A percentile compares a stretch with the other conserved stretches of the same genome.
Evolutionary conservation across 257 asterid genomes (phyloP).

Genomic region (Orobanche coerulescens): DNA sequence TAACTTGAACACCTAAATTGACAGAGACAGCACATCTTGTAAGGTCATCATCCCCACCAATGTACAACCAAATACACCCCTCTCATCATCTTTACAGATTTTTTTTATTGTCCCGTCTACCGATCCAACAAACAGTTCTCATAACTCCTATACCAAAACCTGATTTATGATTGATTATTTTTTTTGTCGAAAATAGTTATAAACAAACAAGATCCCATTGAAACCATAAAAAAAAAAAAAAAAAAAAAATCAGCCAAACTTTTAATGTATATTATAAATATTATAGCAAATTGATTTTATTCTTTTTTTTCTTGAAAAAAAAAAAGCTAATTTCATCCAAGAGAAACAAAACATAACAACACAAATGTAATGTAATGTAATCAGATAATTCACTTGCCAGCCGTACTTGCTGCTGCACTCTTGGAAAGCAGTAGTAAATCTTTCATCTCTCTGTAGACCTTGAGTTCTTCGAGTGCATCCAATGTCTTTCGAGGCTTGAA

Average conservation of each 20-base stretch:
- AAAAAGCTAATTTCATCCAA: conserved; percentile 3
- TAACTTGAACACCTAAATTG: not conserved
- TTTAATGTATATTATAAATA: not conserved
- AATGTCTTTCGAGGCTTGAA: conserved; percentile 58
- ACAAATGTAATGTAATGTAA: conserved; percentile 13
- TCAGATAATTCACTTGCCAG: conserved; percentile 26
- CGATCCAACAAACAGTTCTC: no score
- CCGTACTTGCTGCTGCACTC: conserved; percentile 45
- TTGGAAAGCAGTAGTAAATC: conserved; percentile 62
- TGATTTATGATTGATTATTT: no score
- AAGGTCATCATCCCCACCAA: not conserved
- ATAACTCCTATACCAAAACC: no score
- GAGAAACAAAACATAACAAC: conserved; percentile 11
- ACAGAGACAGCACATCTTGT: not conserved
- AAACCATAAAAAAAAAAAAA: no score
- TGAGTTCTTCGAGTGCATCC: conserved; percentile 88
- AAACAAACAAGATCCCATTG: no score
- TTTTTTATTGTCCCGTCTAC: no score
- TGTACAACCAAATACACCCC: no score
- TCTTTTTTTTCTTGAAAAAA: no score
- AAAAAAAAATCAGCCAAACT: no score
- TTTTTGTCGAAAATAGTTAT: no score
- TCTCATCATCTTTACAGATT: no score
- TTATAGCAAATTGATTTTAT: not conserved
- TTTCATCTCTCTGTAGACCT: conserved; percentile 63